Evolutionary conservation across 1,284 basidiomycete species (phyloP).

Genomic region (Trichosporon coremiiforme): DNA sequence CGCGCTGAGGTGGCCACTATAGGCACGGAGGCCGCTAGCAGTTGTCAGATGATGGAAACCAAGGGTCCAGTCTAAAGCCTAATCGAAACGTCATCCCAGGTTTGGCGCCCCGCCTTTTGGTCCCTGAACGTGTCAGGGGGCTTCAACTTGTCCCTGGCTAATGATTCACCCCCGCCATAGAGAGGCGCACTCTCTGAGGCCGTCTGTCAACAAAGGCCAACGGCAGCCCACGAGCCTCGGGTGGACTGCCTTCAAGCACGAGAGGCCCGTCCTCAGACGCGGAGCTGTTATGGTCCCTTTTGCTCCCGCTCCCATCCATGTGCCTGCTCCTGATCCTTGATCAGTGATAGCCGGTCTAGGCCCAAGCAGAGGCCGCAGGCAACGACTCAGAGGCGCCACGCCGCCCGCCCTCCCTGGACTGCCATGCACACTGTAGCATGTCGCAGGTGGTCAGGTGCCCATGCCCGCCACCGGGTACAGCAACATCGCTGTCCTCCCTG

Average conservation of each 20-base stretch:
- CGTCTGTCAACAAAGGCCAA: neutral
- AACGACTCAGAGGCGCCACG: neutral
- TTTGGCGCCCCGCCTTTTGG: neutral
- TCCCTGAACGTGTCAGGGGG: neutral
- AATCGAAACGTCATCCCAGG: constrained; percentile 9
- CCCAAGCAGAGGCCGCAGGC: neutral
- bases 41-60: neutral
- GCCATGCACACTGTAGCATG: neutral
- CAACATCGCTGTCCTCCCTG: neutral
- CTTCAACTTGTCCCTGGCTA: neutral
- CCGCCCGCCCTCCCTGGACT: neutral
- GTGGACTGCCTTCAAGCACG: neutral
- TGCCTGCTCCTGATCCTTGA: constrained; percentile 1
- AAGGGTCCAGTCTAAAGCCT: neutral
- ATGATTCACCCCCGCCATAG: constrained; percentile 6
- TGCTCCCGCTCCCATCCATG: constrained; percentile 13
- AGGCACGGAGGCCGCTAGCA: neutral
- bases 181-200: neutral
- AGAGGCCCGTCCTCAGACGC: neutral
- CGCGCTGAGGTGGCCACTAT: neutral
- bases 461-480: constrained; percentile 7
- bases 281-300: constrained; percentile 18
- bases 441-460: neutral
- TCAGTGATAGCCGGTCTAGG: constrained; percentile 16
- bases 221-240: neutral